These are phyloP conservation scores for barley (Hordeum vulgare) DNA, from an alignment of 176 grass and related monocot genomes.

Conservation along the genomic window DNA sequence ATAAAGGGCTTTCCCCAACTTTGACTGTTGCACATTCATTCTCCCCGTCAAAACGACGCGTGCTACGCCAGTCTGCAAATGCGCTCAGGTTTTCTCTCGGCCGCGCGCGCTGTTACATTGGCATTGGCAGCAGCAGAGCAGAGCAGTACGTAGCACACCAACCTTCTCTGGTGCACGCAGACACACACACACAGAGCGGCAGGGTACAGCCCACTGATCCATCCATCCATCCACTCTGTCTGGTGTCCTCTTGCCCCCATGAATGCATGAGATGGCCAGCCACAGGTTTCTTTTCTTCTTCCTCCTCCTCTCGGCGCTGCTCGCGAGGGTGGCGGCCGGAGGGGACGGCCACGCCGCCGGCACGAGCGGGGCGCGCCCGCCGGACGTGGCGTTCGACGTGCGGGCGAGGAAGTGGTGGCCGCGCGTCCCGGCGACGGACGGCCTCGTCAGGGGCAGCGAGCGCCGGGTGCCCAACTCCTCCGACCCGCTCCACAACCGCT, in stretches of 20 bases:
- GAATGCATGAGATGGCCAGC: constrained; percentile 28
- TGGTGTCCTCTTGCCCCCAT: neutral
- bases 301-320: constrained; percentile 33
- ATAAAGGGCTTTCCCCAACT: neutral
- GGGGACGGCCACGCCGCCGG: neutral
- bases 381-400: constrained; percentile 20
- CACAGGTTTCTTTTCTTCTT: constrained; percentile 38
- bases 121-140: constrained; percentile 3
- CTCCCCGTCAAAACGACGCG: neutral
- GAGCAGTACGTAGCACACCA: neutral
- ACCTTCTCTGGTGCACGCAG: neutral
- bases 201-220: neutral
- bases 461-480: constrained; percentile 73
- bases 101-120: neutral
- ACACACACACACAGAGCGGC: neutral
- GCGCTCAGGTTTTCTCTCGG: neutral
- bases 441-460: constrained; percentile 51
- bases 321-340: constrained; percentile 23
- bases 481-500: constrained; percentile 87
- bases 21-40: neutral
- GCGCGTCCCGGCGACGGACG: constrained; percentile 39
- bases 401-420: constrained; percentile 37
- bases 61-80: neutral
- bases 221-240: neutral
- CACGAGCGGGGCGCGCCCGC: neutral